phyloP scores from a whole-genome alignment of 495 filamentous ascomycete species.

The Usnea hakonensis region DNA sequence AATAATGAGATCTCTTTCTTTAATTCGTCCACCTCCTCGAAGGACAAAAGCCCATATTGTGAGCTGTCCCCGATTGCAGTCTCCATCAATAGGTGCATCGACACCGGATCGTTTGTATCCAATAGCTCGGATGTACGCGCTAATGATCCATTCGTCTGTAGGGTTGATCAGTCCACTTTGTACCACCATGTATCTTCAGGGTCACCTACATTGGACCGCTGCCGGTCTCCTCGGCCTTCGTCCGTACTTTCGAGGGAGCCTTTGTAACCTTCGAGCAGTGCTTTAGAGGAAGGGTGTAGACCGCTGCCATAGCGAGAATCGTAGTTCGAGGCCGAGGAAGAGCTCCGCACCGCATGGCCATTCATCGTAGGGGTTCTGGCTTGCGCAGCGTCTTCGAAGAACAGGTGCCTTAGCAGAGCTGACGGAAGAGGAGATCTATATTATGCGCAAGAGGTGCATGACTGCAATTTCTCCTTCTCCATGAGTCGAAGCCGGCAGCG shows the following conservation, averaged over 20 bases:
- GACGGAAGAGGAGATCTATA: not conserved
- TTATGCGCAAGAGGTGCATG: not conserved
- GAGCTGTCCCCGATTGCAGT: slow-evolving; percentile 84
- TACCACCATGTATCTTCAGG: not conserved
- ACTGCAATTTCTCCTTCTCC: not conserved
- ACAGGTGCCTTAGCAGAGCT: not conserved
- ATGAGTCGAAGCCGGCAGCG: not conserved
- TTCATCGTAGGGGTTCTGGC: slow-evolving; percentile 32
- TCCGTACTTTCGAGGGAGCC: slow-evolving; percentile 24
- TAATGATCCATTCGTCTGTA: slow-evolving; percentile 22
- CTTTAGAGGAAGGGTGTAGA: slow-evolving; percentile 31
- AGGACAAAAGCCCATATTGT: slow-evolving; percentile 73
- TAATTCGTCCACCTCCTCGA: slow-evolving; percentile 81
- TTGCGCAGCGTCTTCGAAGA: slow-evolving; percentile 1
- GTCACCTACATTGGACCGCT: slow-evolving; percentile 5
- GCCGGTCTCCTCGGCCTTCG: not conserved
- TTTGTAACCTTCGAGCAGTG: slow-evolving; percentile 42
- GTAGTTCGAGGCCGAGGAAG: slow-evolving; percentile 39
- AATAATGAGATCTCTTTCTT: slow-evolving; percentile 75
- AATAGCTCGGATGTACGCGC: slow-evolving; percentile 38
- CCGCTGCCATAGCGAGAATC: slow-evolving; percentile 41
- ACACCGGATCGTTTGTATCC: slow-evolving; percentile 49
- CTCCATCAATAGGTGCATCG: slow-evolving; percentile 84
- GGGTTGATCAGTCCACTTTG: slow-evolving; percentile 3
- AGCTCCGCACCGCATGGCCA: slow-evolving; percentile 37